Evolutionary conservation across 495 filamentous ascomycete species (phyloP).

Genomic region (Filosporella fistucella): DNA sequence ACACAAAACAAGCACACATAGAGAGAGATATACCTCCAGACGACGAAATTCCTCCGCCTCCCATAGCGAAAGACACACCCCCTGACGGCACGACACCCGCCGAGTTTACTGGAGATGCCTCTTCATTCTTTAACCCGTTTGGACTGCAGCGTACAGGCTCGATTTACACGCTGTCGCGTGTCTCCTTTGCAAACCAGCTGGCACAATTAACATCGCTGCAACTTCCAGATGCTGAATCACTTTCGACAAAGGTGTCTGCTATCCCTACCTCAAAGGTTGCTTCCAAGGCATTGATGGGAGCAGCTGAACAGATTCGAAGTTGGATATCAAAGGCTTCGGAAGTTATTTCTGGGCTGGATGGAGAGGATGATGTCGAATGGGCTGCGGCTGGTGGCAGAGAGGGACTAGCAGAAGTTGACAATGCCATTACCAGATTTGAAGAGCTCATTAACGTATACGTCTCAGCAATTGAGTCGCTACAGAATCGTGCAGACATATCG

Average conservation of each 20-base stretch:
- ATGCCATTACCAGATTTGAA: constrained; percentile 80
- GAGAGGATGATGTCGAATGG: constrained; percentile 97
- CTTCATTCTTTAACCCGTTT: constrained; percentile 45
- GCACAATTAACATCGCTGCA: constrained; percentile 80
- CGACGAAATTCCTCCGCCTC: constrained; percentile 32
- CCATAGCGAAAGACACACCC: constrained; percentile 45
- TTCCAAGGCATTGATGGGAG: constrained; percentile 67
- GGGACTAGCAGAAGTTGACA: constrained; percentile 83
- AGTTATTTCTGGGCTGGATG: constrained; percentile 77
- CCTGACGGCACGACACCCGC: constrained; percentile 24
- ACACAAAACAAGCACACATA: constrained; percentile 46
- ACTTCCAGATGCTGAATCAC: constrained; percentile 73
- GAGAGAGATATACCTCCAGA: constrained; percentile 35
- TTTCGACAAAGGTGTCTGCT: constrained; percentile 75
- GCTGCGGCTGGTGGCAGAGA: constrained; percentile 88
- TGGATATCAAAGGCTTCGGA: constrained; percentile 91
- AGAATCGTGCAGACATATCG: constrained; percentile 71
- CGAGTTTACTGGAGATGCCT: constrained; percentile 35
- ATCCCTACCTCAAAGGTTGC: constrained; percentile 79
- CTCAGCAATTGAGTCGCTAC: constrained; percentile 81
- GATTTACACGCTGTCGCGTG: constrained; percentile 83
- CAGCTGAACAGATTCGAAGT: constrained; percentile 83
- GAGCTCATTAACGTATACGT: constrained; percentile 86
- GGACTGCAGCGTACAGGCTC: constrained; percentile 64
- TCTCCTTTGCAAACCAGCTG: constrained; percentile 86